Conservation (phyloP, 1,284 basidiomycete genomes). For the Irpex lacteus region DNA sequence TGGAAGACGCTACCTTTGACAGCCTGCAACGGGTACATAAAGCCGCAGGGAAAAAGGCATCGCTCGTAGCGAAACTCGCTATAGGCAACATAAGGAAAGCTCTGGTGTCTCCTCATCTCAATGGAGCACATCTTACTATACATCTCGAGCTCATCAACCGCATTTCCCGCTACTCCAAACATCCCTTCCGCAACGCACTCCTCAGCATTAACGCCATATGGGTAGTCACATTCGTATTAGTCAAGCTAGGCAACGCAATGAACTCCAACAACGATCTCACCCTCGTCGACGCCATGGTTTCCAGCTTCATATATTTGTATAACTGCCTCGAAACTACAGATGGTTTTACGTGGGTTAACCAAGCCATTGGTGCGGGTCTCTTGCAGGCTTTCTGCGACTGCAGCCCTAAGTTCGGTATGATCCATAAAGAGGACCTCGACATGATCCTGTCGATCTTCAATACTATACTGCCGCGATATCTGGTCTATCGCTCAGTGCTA, state of each 20-base stretch:
- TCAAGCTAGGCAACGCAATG: conserved; percentile 24
- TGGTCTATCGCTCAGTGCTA: conserved; percentile 36
- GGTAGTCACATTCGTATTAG: conserved; percentile 30
- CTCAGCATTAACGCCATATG: conserved; percentile 31
- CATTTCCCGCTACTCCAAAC: conserved; percentile 25
- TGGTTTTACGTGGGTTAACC: conserved; percentile 36
- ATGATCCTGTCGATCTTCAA: conserved; percentile 29
- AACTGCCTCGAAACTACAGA: conserved; percentile 38
- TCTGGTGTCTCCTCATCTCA: neutral
- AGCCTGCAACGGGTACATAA: conserved; percentile 29
- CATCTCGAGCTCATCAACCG: conserved; percentile 33
- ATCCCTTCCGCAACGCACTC: conserved; percentile 32
- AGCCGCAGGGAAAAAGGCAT: conserved; percentile 24
- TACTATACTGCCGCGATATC: conserved; percentile 32
- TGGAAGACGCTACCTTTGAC: conserved; percentile 20
- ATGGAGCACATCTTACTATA: conserved; percentile 12
- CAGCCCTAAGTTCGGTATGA: conserved; percentile 24
- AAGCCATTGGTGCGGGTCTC: conserved; percentile 33
- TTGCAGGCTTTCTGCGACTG: conserved; percentile 31
- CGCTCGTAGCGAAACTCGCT: conserved; percentile 28
- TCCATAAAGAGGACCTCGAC: conserved; percentile 29
- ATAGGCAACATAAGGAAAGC: conserved; percentile 25
- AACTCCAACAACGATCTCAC: conserved; percentile 19
- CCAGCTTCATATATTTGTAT: conserved; percentile 31
- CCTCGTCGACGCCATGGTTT: conserved; percentile 28